Conservation (phyloP, 176 grass and related monocot species). For the Cenchrus fungigraminus region DNA sequence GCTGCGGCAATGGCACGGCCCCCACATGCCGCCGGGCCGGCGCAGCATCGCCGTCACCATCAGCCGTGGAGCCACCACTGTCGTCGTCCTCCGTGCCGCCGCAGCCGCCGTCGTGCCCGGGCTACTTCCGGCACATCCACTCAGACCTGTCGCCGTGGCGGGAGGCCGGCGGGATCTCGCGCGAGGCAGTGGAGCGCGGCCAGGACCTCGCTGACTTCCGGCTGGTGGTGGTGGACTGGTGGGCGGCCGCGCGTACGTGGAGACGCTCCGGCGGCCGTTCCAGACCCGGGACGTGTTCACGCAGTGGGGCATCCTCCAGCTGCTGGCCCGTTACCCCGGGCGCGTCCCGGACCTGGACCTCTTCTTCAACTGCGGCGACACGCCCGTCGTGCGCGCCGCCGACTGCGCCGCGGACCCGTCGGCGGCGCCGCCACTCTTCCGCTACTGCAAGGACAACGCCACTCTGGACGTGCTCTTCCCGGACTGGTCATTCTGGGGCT, state of each 20-base stretch:
- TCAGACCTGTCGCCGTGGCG: not conserved
- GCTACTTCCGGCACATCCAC: not conserved
- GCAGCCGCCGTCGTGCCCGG: not conserved
- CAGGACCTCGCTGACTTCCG: conserved; percentile 47
- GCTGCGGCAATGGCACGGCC: not conserved
- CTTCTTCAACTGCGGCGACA: conserved; percentile 50
- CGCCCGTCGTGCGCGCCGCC: too few species aligned
- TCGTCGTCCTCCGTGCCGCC: not conserved
- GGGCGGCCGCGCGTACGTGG: conserved; percentile 49
- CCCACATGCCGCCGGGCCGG: not conserved
- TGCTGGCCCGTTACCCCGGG: conserved; percentile 59
- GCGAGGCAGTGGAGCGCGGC: too few species aligned
- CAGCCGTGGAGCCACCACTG: too few species aligned
- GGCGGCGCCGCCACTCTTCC: too few species aligned
- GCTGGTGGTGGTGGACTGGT: conserved; percentile 44
- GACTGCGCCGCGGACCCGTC: too few species aligned
- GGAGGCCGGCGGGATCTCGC: too few species aligned
- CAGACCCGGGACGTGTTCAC: conserved; percentile 65
- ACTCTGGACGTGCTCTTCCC: too few species aligned
- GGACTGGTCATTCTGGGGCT: too few species aligned
- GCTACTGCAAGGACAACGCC: too few species aligned
- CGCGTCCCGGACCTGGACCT: conserved; percentile 69
- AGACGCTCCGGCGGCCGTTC: conserved; percentile 37
- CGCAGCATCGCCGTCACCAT: too few species aligned
- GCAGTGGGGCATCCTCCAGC: conserved; percentile 74